Conservation (phyloP, 2,329 filamentous ascomycete genomes). For the Fusarium pseudoanthophilum region DNA sequence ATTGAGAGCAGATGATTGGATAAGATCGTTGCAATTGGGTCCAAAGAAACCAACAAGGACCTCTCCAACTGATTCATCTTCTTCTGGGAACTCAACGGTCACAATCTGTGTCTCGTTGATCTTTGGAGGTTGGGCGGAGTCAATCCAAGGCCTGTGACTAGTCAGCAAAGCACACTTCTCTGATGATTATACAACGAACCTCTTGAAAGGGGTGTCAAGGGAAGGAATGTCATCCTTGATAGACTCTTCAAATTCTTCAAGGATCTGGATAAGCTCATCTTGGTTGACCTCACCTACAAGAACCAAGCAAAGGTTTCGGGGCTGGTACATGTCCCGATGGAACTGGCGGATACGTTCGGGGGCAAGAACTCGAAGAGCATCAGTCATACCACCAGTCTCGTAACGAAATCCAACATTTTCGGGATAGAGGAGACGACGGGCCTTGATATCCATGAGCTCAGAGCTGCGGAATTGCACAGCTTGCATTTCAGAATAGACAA, state of each 20-base stretch:
- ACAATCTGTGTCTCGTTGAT: slow-evolving; percentile 79
- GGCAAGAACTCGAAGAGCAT: slow-evolving; percentile 85
- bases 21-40: slow-evolving; percentile 78
- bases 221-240: slow-evolving; percentile 85
- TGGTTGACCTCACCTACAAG: slow-evolving; percentile 94
- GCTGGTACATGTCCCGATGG: slow-evolving; percentile 97
- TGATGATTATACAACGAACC: slow-evolving; percentile 52
- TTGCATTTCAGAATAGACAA: slow-evolving; percentile 99
- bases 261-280: slow-evolving; percentile 77
- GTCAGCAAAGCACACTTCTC: slow-evolving; percentile 6
- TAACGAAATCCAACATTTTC: slow-evolving; percentile 93
- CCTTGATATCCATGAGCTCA: slow-evolving; percentile 88
- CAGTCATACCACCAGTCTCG: slow-evolving; percentile 98
- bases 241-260: slow-evolving; percentile 89
- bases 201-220: slow-evolving; percentile 77
- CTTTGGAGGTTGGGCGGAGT: slow-evolving; percentile 80
- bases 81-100: slow-evolving; percentile 91
- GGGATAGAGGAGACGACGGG: slow-evolving; percentile 84
- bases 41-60: slow-evolving; percentile 88
- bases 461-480: slow-evolving; percentile 85
- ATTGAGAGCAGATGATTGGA: slow-evolving; percentile 77
- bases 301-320: slow-evolving; percentile 90
- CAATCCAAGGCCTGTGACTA: slow-evolving; percentile 77
- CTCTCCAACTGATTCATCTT: slow-evolving; percentile 93
- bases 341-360: slow-evolving; percentile 93